Conservation (phyloP, 306 rosid species). For the Psophocarpus tetragonolobus region DNA sequence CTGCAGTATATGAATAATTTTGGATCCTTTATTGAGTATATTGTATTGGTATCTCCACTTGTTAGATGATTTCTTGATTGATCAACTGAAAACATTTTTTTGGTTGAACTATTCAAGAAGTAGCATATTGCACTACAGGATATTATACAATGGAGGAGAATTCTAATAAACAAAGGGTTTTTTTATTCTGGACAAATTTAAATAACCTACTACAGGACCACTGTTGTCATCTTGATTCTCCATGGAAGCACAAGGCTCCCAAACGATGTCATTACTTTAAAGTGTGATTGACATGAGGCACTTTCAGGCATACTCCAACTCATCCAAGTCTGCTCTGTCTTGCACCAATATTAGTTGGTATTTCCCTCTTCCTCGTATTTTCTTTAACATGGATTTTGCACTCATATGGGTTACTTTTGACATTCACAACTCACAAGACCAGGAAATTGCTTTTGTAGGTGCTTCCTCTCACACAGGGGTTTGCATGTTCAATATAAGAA, state of each 20-base stretch:
- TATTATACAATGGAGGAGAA: neutral
- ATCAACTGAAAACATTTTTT: neutral
- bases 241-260: constrained; percentile 5
- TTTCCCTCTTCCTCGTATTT: neutral
- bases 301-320: neutral
- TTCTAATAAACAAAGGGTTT: neutral
- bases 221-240: neutral
- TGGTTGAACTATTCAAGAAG: neutral
- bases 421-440: neutral
- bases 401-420: neutral
- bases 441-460: constrained; percentile 1
- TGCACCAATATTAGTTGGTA: neutral
- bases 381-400: neutral
- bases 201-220: neutral
- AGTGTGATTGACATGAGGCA: neutral
- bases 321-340: neutral
- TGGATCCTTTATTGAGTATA: neutral
- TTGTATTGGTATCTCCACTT: neutral
- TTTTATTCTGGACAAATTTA: neutral
- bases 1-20: neutral
- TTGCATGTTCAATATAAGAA: neutral
- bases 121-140: neutral
- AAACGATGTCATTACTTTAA: neutral
- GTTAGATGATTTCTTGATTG: neutral
- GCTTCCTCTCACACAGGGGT: neutral